Percentiles rank a stretch among this genome's conserved stretches.
Evolutionary conservation across 1,139 yeast genomes (phyloP).

Genomic region (Suhomyces wounanorum): DNA sequence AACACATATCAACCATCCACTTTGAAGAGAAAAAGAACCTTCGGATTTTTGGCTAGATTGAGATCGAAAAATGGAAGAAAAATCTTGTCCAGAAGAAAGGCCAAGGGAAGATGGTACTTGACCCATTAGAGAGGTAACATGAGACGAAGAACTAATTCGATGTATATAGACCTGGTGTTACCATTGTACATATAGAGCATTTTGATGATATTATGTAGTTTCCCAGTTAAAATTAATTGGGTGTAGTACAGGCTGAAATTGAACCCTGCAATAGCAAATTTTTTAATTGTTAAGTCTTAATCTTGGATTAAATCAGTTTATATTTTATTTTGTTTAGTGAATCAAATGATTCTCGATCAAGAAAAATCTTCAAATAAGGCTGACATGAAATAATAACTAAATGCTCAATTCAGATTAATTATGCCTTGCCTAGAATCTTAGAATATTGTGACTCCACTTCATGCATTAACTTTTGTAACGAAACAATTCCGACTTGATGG

Average conservation of each 20-base stretch:
- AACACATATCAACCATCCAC: conserved; percentile 95
- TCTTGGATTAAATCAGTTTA: too few relatives aligned
- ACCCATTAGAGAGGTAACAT: conserved; percentile 52
- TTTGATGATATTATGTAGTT: not conserved
- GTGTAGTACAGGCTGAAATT: not conserved
- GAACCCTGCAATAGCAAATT: too few relatives aligned
- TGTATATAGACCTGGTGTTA: conserved; percentile 8
- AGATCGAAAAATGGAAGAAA: conserved; percentile 78
- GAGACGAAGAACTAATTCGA: not conserved
- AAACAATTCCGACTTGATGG: conserved; percentile 74
- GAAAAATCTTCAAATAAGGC: too few relatives aligned
- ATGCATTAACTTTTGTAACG: conserved; percentile 70
- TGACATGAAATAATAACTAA: too few relatives aligned
- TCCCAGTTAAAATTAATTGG: not conserved
- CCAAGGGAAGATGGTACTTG: conserved; percentile 93
- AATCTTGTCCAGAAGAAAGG: conserved; percentile 73
- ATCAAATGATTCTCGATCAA: too few relatives aligned
- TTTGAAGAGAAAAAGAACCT: conserved; percentile 81
- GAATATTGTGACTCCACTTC: conserved; percentile 59
- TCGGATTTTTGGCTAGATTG: conserved; percentile 90
- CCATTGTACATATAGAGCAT: conserved; percentile 9
- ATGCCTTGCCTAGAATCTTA: conserved; percentile 46
- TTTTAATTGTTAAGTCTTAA: too few relatives aligned
- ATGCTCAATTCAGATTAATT: not conserved
- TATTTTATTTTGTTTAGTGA: too few relatives aligned